phyloP scores from a whole-genome alignment of 345 rosid species.

The Trapa incisa region DNA sequence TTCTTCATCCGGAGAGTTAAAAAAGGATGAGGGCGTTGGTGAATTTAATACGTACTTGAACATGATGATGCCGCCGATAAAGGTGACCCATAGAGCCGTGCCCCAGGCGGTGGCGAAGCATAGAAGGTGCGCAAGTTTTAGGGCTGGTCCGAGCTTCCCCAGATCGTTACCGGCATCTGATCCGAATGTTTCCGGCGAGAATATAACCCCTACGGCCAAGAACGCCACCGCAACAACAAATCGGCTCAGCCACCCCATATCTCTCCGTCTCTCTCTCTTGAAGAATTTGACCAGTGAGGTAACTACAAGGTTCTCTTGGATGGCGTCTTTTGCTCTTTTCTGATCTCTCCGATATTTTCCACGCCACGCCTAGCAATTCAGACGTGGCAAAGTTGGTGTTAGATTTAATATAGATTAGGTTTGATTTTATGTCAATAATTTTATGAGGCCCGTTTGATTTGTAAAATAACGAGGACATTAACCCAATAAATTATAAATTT shows the following conservation, averaged over 20 bases:
- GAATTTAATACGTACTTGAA: constrained; percentile 45
- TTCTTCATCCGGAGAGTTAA: neutral
- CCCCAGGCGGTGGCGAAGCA: constrained; percentile 95
- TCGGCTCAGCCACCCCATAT: constrained; percentile 77
- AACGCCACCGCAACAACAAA: constrained; percentile 60
- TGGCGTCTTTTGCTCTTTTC: neutral
- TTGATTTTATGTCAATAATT: too few relatives aligned
- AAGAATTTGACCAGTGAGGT: neutral
- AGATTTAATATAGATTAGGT: too few relatives aligned
- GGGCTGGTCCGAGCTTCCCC: constrained; percentile 28
- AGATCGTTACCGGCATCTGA: constrained; percentile 35
- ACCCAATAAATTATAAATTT: too few relatives aligned
- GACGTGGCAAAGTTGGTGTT: too few relatives aligned
- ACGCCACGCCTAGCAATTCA: neutral
- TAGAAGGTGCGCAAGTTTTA: constrained; percentile 82
- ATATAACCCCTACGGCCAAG: constrained; percentile 63
- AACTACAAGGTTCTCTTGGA: neutral
- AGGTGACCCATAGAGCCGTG: constrained; percentile 91
- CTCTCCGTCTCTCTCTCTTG: constrained; percentile 1
- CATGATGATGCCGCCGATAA: constrained; percentile 98
- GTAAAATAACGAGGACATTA: too few relatives aligned
- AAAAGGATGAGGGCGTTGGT: neutral
- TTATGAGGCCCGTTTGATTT: too few relatives aligned
- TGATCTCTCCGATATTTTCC: neutral
- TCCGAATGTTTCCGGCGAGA: constrained; percentile 83